phyloP scores from a whole-genome alignment of 2,329 filamentous ascomycete species.

The Didymellaceae sp. region DNA sequence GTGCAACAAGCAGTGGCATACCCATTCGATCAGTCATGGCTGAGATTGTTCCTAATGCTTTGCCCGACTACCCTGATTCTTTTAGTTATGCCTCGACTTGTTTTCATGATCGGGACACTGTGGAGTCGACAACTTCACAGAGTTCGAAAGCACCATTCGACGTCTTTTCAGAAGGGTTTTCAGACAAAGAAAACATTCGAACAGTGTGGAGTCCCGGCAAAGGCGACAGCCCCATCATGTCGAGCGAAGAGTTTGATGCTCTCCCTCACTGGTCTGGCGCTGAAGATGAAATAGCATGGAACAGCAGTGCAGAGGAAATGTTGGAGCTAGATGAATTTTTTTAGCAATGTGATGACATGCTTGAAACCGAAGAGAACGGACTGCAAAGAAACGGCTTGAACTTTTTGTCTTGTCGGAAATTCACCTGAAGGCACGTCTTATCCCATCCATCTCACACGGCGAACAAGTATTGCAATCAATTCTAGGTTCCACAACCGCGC shows the following conservation, averaged over 20 bases:
- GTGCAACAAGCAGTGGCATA: background rate
- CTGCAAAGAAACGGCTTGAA: too few species aligned
- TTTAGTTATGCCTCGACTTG: background rate
- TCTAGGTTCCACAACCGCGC: too few species aligned
- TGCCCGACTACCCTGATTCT: background rate
- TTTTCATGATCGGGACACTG: background rate
- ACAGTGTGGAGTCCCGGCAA: background rate
- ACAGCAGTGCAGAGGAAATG: background rate
- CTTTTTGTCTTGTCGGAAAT: too few species aligned
- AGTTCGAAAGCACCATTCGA: background rate
- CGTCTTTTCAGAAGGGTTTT: background rate
- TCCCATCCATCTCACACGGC: too few species aligned
- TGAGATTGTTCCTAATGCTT: background rate
- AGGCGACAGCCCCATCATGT: background rate
- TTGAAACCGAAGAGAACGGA: too few species aligned
- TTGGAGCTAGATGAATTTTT: too few species aligned
- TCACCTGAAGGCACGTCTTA: too few species aligned
- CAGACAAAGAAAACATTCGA: background rate
- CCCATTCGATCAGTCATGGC: background rate
- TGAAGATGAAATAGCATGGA: conserved; percentile 1
- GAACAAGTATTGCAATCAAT: too few species aligned
- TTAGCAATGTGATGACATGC: too few species aligned
- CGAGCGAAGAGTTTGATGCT: conserved; percentile 3
- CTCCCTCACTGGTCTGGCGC: background rate
- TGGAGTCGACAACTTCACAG: background rate